Evolutionary conservation across 1,284 basidiomycete species (phyloP).

Genomic region (Ceratobasidium sp.): DNA sequence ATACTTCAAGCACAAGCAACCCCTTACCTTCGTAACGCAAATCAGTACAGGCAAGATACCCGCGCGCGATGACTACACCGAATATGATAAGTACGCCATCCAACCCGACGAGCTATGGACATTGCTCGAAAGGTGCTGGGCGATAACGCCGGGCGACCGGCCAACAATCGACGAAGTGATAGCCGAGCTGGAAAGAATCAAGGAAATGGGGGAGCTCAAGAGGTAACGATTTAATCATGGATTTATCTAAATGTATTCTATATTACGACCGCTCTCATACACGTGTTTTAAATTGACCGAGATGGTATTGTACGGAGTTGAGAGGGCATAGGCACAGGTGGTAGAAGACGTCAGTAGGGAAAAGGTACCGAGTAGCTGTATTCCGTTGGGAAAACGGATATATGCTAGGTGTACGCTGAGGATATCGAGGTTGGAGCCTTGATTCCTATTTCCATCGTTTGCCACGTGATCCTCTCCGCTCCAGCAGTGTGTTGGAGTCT

Average conservation of each 20-base stretch:
- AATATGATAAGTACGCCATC: constrained; percentile 14
- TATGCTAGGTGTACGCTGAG: too few relatives aligned
- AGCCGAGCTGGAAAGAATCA: constrained; percentile 25
- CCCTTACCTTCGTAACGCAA: not conserved
- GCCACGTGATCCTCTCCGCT: constrained; percentile 19
- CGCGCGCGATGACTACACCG: not conserved
- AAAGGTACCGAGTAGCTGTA: too few relatives aligned
- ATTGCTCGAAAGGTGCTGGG: constrained; percentile 32
- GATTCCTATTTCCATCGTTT: constrained; percentile 7
- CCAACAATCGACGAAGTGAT: constrained; percentile 34
- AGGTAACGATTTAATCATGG: too few relatives aligned
- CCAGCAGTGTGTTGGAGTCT: not conserved
- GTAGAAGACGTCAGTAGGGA: too few relatives aligned
- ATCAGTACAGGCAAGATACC: constrained; percentile 14
- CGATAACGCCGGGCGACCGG: constrained; percentile 19
- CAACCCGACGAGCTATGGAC: constrained; percentile 32
- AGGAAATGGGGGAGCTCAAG: not conserved
- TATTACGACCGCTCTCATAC: too few relatives aligned
- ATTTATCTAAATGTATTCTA: too few relatives aligned
- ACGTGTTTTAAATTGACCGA: too few relatives aligned
- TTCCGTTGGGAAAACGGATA: too few relatives aligned
- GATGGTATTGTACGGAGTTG: too few relatives aligned
- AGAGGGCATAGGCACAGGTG: too few relatives aligned
- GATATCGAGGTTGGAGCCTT: too few relatives aligned
- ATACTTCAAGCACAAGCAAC: not conserved